These are phyloP conservation scores for Leccinum variicolor DNA, from an alignment of 768 basidiomycete genomes.

Conservation along the genomic window DNA sequence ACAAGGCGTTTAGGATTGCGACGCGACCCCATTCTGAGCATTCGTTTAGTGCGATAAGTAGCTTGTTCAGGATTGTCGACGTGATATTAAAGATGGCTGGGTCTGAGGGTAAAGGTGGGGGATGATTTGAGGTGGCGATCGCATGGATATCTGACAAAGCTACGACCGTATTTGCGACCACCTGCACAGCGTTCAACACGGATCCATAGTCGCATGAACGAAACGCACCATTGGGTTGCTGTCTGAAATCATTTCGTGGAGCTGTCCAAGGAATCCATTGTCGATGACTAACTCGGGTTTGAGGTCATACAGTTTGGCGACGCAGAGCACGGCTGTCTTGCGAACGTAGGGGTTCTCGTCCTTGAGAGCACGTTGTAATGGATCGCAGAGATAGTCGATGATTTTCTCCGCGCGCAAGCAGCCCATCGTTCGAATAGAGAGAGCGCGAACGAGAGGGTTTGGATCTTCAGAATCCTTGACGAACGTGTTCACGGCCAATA, in stretches of 20 bases:
- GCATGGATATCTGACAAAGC: conserved; percentile 91
- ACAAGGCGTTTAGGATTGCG: conserved; percentile 82
- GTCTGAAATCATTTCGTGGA: conserved; percentile 92
- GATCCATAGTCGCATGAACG: not conserved
- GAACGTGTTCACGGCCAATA: conserved; percentile 98
- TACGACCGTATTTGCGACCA: conserved; percentile 94
- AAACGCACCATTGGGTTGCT: conserved; percentile 91
- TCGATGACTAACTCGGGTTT: conserved; percentile 95
- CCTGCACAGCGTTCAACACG: conserved; percentile 44
- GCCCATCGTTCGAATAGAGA: conserved; percentile 98
- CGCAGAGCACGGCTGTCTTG: conserved; percentile 95
- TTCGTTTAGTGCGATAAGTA: conserved; percentile 93
- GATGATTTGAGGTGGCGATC: conserved; percentile 51
- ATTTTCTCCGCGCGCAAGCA: conserved; percentile 97
- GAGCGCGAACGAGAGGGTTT: conserved; percentile 93
- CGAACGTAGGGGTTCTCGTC: conserved; percentile 99
- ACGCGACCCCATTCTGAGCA: conserved; percentile 99
- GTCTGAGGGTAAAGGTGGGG: conserved; percentile 52
- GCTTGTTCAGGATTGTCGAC: conserved; percentile 76
- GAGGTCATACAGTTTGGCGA: conserved; percentile 96
- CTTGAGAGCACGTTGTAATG: conserved; percentile 83
- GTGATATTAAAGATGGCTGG: conserved; percentile 80
- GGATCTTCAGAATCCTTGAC: conserved; percentile 97
- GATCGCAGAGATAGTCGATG: conserved; percentile 97
- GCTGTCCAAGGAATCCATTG: conserved; percentile 85